These are phyloP conservation scores for Colletotrichum chlorophyti DNA, from an alignment of 2,329 filamentous ascomycete genomes.

Conservation along the genomic window DNA sequence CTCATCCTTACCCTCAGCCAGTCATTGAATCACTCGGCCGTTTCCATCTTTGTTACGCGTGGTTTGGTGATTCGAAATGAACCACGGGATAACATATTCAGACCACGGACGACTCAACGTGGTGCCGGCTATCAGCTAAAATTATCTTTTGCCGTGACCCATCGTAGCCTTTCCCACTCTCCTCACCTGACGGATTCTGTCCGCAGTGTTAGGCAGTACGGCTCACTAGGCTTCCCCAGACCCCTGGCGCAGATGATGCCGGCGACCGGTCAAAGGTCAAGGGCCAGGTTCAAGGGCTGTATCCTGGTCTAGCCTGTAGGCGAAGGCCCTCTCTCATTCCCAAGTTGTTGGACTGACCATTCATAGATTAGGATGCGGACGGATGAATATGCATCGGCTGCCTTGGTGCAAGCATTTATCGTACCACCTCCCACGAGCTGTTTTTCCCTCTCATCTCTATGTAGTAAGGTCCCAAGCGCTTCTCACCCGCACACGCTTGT, in stretches of 20 bases:
- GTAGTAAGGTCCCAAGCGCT: neutral
- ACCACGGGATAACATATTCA: too few relatives aligned
- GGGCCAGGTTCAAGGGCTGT: neutral
- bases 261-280: slow-evolving; percentile 9
- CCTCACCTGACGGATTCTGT: too few relatives aligned
- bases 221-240: too few relatives aligned
- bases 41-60: too few relatives aligned
- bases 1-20: neutral
- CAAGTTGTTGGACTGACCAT: slow-evolving; percentile 26
- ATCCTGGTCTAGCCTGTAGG: slow-evolving; percentile 17
- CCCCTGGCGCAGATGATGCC: slow-evolving; percentile 19
- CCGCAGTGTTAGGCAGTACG: too few relatives aligned
- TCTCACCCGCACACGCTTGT: neutral
- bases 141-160: too few relatives aligned
- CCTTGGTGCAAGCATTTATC: slow-evolving; percentile 26
- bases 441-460: neutral
- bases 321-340: slow-evolving; percentile 25
- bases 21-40: neutral
- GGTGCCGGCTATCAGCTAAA: too few relatives aligned
- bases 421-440: slow-evolving; percentile 15
- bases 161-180: neutral
- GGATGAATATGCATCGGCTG: slow-evolving; percentile 20
- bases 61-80: too few relatives aligned
- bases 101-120: too few relatives aligned
- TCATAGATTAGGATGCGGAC: slow-evolving; percentile 1